Conservation (phyloP, 371 early-diverging fungal genomes). For the Mitosporidium daphniae region DNA sequence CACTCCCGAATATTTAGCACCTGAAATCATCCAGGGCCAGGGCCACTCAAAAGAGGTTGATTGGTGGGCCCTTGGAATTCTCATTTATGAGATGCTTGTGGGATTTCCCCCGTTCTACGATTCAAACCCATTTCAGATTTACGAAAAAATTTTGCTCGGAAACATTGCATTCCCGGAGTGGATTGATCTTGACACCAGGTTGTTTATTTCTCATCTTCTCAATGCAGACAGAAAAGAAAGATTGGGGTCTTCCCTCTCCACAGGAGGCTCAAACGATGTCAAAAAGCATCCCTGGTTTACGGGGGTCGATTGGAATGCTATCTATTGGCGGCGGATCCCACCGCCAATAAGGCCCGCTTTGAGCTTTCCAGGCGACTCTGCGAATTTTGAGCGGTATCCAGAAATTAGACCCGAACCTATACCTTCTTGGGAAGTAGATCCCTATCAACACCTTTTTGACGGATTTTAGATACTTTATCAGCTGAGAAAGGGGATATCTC, state of each 20-base stretch:
- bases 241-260: constrained; percentile 23
- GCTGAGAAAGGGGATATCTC: too few relatives aligned
- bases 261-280: constrained; percentile 30
- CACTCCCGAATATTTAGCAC: constrained; percentile 42
- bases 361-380: constrained; percentile 25
- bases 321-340: constrained; percentile 37
- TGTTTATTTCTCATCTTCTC: not conserved
- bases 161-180: constrained; percentile 25
- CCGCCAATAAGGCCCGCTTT: constrained; percentile 77
- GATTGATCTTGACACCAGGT: constrained; percentile 3
- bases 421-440: not conserved
- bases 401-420: not conserved
- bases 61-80: constrained; percentile 93
- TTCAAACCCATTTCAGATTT: constrained; percentile 69
- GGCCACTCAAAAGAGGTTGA: constrained; percentile 78
- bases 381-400: constrained; percentile 28
- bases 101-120: constrained; percentile 80
- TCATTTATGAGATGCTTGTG: constrained; percentile 82
- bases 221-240: constrained; percentile 18
- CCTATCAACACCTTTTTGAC: not conserved
- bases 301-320: constrained; percentile 43
- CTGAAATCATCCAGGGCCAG: constrained; percentile 50
- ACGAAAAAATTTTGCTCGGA: constrained; percentile 64
- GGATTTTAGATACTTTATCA: constrained; percentile 1
- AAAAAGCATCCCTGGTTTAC: constrained; percentile 67